Evolutionary conservation across 148 eudicot species (phyloP).

Genomic region (Persicaria maculosa): DNA sequence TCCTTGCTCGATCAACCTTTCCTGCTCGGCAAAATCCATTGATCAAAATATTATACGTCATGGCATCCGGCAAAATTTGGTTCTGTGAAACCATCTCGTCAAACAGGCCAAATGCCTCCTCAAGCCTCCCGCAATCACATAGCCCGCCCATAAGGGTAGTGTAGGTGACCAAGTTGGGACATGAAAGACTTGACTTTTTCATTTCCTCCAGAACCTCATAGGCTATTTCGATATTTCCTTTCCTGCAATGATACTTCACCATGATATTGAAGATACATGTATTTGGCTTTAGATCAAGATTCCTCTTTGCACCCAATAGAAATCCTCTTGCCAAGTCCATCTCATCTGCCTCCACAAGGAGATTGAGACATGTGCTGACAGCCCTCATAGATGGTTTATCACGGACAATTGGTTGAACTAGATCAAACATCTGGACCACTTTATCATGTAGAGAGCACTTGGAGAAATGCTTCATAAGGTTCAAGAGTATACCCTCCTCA

Average conservation of each 20-base stretch:
- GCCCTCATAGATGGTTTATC: conserved; percentile 78
- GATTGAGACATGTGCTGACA: conserved; percentile 84
- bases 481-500: conserved; percentile 69
- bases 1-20: conserved; percentile 70
- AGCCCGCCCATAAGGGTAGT: conserved; percentile 77
- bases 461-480: conserved; percentile 84
- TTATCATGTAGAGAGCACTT: conserved; percentile 51
- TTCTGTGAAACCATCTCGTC: conserved; percentile 84
- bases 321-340: conserved; percentile 57
- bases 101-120: conserved; percentile 65
- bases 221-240: conserved; percentile 65
- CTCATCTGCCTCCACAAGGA: conserved; percentile 64
- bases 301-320: conserved; percentile 41
- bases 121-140: conserved; percentile 47
- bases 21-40: conserved; percentile 71
- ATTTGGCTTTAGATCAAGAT: conserved; percentile 61
- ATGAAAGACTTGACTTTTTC: conserved; percentile 51
- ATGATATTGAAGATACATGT: conserved; percentile 87
- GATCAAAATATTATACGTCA: conserved; percentile 78
- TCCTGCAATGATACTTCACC: conserved; percentile 82
- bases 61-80: conserved; percentile 71
- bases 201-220: conserved; percentile 82
- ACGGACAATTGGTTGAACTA: conserved; percentile 53
- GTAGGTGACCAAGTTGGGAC: conserved; percentile 84
- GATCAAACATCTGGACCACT: conserved; percentile 73